A percentile compares a stretch with the other conserved stretches of the same genome.
Evolutionary conservation across 1,139 yeast species (phyloP).

Genomic region (Meyerozyma smithsonii): DNA sequence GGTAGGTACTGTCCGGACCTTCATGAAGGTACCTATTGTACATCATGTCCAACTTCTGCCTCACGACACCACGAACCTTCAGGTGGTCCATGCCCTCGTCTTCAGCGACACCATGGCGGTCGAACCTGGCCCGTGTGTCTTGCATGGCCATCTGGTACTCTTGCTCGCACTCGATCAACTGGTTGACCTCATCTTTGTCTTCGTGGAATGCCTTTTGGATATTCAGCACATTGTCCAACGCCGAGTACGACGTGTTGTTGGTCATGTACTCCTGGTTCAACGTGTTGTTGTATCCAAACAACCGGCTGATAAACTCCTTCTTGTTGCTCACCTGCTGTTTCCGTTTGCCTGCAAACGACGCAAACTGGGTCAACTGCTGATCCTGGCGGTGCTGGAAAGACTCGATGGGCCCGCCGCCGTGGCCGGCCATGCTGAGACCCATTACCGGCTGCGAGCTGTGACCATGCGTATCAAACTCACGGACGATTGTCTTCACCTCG

Average conservation of each 20-base stretch:
- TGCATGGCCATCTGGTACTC: conserved; percentile 24
- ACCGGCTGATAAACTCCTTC: conserved; percentile 32
- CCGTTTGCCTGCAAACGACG: conserved; percentile 32
- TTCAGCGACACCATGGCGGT: conserved; percentile 2
- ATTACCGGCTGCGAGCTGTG: neutral
- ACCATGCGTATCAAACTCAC: neutral
- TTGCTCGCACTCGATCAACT: conserved; percentile 32
- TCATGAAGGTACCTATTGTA: conserved; percentile 17
- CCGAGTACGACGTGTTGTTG: conserved; percentile 37
- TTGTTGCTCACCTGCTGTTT: conserved; percentile 41
- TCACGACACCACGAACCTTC: conserved; percentile 22
- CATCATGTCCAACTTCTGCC: conserved; percentile 19
- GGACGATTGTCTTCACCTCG: conserved; percentile 24
- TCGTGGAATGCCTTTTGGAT: conserved; percentile 39
- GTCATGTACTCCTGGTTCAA: conserved; percentile 40
- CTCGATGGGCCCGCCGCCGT: neutral
- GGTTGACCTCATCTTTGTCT: conserved; percentile 37
- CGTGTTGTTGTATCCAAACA: conserved; percentile 38
- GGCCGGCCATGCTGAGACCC: neutral
- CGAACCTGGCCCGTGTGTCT: conserved; percentile 15
- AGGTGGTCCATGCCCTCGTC: conserved; percentile 23
- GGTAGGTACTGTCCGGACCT: conserved; percentile 9
- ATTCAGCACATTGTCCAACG: conserved; percentile 33
- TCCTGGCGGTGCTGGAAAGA: conserved; percentile 28
- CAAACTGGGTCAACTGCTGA: conserved; percentile 30